Base-by-base conservation (phyloP, 1,284 basidiomycete genomes). In the Ustilago shanxiensis region DNA sequence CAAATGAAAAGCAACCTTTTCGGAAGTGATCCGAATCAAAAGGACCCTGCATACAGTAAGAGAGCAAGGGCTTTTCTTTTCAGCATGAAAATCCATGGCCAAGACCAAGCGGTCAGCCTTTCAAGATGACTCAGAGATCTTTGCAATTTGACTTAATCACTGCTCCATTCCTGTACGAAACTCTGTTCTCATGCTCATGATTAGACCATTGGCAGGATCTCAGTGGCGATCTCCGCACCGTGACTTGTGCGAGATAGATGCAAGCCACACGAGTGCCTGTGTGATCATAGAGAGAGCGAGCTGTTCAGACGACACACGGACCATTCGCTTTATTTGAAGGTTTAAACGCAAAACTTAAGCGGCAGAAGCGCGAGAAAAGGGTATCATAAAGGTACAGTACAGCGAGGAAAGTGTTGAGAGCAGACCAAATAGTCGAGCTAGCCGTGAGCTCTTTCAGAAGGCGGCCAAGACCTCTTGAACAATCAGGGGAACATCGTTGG, bases 401-500 rank as follows among this genome's bases (percentile, higher is more conserved):
- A 45, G 44, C 5, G n/a, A n/a, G n/a, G n/a, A n/a, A 22, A 45
- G 44, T 20, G 44, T n/a, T 20, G 7, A 45, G 44, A 45, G 11
- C 44, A 3, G 16, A 20, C 2, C 44, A 45, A 45, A 20, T 4
- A 45, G 22, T 45, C 7, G 44, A 33, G n/a, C n/a, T 33, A 11
- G 31, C 13, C 37, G 13, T 18, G 37, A 39, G 13, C 18, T 5
- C n/a, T 45, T 18, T 61, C 52, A 77, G 65, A 77, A 70, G 35
- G 71, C 70, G 14, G 70, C 70, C 16, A 77, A 50, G 2, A 76
- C 62, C 59, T 79, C 77, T 58, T 76, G 72, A n/a, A 79, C 67
- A 50, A 79, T 72, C 58, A 79, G 22, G 0, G 77, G 77, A 37
- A 79, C 64, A 47, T 79, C 77, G 66, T 79, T 79, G 57, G 77